Evolutionary conservation across 164 flowering plant genomes (phyloP), one percentile per base, ranked within the genome.

Genomic region (Macadamia integrifolia): DNA sequence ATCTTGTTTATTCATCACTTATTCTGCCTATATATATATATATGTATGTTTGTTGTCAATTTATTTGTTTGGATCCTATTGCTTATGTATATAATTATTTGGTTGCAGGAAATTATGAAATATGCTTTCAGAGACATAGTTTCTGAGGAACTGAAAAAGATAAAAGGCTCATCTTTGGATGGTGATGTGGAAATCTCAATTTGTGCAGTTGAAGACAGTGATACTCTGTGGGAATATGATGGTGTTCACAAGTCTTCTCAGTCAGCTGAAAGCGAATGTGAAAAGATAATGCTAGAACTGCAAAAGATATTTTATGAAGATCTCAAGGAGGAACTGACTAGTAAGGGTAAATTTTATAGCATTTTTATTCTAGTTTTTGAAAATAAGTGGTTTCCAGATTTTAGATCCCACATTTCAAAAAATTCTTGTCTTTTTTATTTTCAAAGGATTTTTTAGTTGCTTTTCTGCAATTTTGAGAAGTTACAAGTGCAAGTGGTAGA

Each of bases 291-390:
- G 79, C 68, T 89, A 68, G 94, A 89, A 79, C 87, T 93, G 94
- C 93, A 93, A 62, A 85, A 83, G 66, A 78, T 91, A 7, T 88
- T 93, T 70, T 89, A 91, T 76, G 88, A 88, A 68, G 96, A 91
- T 81, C 81, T 86, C 12, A 58, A 62, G 30, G 44, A 35, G 11
- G 82, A 88, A 59, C 60, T 76, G 29, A 61, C 62, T 49, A 53
- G n/a, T 73, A 76, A 43, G 78, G 93, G 96, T 90, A 64, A 72
- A 40, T 31, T 17, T 68, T 10, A 17, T 43, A 8, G 44, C 32
- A 12, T 29, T 46, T 35, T 35, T 5, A 35, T 3, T 46, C 50
- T 46, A 46, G 50, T 1, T 46, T 46, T 8, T 11, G 50, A 46
- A 11, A 8, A 46, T 9, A 46, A 46, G 40, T 35, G 50, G 50